Percentiles rank a stretch among this genome's conserved stretches.
phyloP scores from a whole-genome alignment of 2,329 filamentous ascomycete genomes.

The Phaeosphaeriaceae sp. region DNA sequence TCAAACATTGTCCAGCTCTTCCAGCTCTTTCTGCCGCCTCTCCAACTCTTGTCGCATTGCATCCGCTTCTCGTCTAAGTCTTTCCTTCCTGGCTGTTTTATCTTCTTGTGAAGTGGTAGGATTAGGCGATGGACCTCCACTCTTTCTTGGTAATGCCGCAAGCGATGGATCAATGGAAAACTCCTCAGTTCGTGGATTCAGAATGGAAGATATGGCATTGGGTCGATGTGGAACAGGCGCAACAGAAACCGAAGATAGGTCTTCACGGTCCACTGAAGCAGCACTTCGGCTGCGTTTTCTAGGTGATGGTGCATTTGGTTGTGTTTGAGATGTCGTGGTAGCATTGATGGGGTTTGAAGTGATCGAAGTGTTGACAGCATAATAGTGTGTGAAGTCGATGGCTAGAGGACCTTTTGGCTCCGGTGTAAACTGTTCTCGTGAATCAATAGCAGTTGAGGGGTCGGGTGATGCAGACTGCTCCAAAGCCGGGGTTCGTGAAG shows the following conservation, averaged over 20 bases:
- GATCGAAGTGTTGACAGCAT: constrained; percentile 17
- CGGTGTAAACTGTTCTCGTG: constrained; percentile 35
- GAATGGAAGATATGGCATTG: constrained; percentile 43
- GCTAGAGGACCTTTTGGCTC: constrained; percentile 41
- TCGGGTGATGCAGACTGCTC: constrained; percentile 46
- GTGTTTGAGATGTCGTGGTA: constrained; percentile 19
- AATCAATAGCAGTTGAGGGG: constrained; percentile 35
- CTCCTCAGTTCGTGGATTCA: constrained; percentile 38
- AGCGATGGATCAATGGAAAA: constrained; percentile 43
- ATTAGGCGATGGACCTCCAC: constrained; percentile 28
- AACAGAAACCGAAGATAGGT: constrained; percentile 19
- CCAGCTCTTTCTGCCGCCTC: constrained; percentile 38
- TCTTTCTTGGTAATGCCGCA: constrained; percentile 26
- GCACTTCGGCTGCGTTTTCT: constrained; percentile 47
- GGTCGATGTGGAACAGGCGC: constrained; percentile 39
- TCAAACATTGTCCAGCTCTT: constrained; percentile 34
- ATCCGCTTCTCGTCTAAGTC: constrained; percentile 38
- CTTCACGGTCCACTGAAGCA: constrained; percentile 35
- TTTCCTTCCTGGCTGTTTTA: constrained; percentile 36
- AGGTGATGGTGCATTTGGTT: constrained; percentile 31
- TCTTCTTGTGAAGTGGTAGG: constrained; percentile 31
- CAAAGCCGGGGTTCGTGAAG: constrained; percentile 36
- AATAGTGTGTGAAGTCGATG: constrained; percentile 48
- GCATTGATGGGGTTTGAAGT: constrained; percentile 19
- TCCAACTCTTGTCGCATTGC: constrained; percentile 40